A percentile compares a stretch with the other conserved stretches of the same genome.
phyloP scores from a whole-genome alignment of 2,329 filamentous ascomycete genomes.

The Periconia sp. region DNA sequence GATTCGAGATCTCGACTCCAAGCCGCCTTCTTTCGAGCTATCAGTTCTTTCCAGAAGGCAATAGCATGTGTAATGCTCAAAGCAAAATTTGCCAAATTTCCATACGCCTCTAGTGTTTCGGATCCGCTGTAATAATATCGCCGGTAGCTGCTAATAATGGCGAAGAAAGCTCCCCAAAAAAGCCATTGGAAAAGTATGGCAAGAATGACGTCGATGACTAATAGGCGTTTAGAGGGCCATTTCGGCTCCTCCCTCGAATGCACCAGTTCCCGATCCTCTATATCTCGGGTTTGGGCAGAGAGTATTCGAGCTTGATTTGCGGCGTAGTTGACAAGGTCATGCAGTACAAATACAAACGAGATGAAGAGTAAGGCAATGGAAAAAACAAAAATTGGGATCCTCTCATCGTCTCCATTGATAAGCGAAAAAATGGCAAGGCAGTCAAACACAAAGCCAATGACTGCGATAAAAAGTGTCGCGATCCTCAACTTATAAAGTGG shows the following conservation, averaged over 20 bases:
- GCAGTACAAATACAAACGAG: constrained; percentile 4
- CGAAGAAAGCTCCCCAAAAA: constrained; percentile 11
- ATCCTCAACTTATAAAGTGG: constrained; percentile 14
- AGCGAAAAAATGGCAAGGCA: constrained; percentile 2
- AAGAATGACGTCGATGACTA: constrained; percentile 14
- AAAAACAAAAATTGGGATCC: constrained; percentile 9
- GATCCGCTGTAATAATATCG: constrained; percentile 2
- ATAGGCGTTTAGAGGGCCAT: constrained; percentile 13
- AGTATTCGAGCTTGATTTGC: neutral
- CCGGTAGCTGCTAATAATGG: constrained; percentile 1
- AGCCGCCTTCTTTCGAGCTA: constrained; percentile 14
- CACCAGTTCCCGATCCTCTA: neutral
- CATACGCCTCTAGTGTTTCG: constrained; percentile 16
- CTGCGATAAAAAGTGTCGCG: constrained; percentile 2
- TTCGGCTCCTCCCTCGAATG: neutral
- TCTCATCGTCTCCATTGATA: neutral
- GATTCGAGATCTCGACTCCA: constrained; percentile 10
- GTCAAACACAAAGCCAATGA: constrained; percentile 12
- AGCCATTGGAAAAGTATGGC: constrained; percentile 14
- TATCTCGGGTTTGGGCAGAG: neutral
- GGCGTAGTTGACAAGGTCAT: constrained; percentile 14
- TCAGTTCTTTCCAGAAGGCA: constrained; percentile 20
- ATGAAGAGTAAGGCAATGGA: constrained; percentile 5
- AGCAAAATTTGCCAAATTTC: constrained; percentile 13
- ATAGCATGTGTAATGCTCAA: constrained; percentile 12